Base-by-base conservation (phyloP, 169 alveolate species). In the Besnoitia besnoiti region DNA sequence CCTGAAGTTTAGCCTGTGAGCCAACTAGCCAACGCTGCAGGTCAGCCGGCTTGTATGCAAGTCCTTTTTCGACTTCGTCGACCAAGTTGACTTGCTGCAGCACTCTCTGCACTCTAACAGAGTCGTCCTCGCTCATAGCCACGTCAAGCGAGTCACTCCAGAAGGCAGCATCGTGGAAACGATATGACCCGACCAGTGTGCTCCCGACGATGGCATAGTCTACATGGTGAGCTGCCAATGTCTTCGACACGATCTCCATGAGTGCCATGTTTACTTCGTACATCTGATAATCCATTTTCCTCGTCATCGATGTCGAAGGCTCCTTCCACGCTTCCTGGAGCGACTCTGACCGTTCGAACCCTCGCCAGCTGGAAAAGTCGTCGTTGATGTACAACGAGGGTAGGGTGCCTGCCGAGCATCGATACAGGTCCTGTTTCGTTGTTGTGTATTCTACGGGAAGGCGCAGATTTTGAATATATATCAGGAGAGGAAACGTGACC, bases 381-480 rank as follows among this genome's bases (percentile, higher is more conserved):
- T 77, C 59, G 50, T 35, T 37, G 14, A 12, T 44, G 40, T 77
- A 77, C 87, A 77, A 1, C 49, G 59, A 37, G 2, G 87, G 87
- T 39, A 77, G 47, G 40, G 44, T 12, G 40, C 30, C 2, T 35
- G 82, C 39, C 59, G 1, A 14, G 40, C 87, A 77, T 21, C 87
- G 87, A 21, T 0, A 1, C 37, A 19, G 21, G 87, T 77, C 87
- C 61, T 42, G 59, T 10, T 39, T 0, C 7, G 61, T 77, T 42
- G 59, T 19, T 19, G 87, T 42, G 59, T 40, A 42, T 5, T 42
- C 10, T 1, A 27, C 44, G 19, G 40, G 50, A 37, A 77, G 33
- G 37, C 89, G 93, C 42, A 51, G 61, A 47, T 89, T 84, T 85
- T 89, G 93, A 46, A 89, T 62, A 44, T 49, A 67, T 35, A 46